phyloP scores from a whole-genome alignment of 2,329 filamentous ascomycete genomes.

The Ophiocordyceps camponoti-floridani region DNA sequence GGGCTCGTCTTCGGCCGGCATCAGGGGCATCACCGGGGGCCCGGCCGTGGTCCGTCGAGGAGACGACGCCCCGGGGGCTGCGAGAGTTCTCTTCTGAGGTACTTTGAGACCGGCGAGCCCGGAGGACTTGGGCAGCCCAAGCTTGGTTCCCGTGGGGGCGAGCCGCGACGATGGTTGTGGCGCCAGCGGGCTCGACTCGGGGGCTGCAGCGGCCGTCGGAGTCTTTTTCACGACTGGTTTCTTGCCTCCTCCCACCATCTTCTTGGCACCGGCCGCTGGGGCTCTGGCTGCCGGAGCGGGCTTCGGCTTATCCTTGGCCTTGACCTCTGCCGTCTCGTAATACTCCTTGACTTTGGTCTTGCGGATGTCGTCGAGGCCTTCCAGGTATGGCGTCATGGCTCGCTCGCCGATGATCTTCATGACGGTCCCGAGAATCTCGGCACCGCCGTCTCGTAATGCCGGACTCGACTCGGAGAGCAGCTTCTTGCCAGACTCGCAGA shows the following conservation, averaged over 20 bases:
- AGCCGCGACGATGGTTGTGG: conserved; percentile 39
- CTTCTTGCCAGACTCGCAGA: conserved; percentile 82
- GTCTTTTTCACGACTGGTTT: conserved; percentile 26
- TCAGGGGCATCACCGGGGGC: conserved; percentile 30
- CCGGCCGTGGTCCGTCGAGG: conserved; percentile 32
- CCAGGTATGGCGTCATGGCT: conserved; percentile 82
- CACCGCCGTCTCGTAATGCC: conserved; percentile 69
- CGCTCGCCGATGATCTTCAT: conserved; percentile 99
- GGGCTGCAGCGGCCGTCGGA: conserved; percentile 20
- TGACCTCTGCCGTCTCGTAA: conserved; percentile 42
- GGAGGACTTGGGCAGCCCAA: conserved; percentile 34
- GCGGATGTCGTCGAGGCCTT: conserved; percentile 85
- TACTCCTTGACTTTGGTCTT: conserved; percentile 94
- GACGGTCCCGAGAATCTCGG: conserved; percentile 78
- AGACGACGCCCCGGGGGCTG: conserved; percentile 29
- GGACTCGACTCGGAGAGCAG: conserved; percentile 79
- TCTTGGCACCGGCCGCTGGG: conserved; percentile 28
- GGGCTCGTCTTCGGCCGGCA: conserved; percentile 38
- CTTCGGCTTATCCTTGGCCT: conserved; percentile 57
- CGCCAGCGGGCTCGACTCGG: conserved; percentile 34
- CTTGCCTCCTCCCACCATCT: conserved; percentile 24
- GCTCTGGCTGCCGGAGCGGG: conserved; percentile 43
- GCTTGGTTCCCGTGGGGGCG: conserved; percentile 26
- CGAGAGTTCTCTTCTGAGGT: conserved; percentile 36
- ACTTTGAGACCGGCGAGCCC: conserved; percentile 40